Evolutionary conservation across 2,329 filamentous ascomycete species (phyloP), one percentile per base, ranked within the genome.

Genomic region (Exophiala sideris): DNA sequence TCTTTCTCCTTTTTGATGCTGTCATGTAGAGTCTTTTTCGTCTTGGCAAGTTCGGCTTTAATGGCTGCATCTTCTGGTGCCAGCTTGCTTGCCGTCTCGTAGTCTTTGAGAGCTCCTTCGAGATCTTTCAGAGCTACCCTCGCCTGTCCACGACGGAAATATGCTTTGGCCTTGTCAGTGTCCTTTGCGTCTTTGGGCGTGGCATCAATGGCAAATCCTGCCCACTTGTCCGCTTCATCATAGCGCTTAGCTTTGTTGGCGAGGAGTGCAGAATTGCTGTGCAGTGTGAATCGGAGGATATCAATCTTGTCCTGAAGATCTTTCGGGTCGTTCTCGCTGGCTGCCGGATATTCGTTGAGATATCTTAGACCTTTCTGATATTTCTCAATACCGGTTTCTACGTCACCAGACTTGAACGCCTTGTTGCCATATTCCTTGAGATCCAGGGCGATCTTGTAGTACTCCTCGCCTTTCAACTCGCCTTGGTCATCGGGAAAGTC

Each of bases 291-390:
- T 63, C 91, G 89, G 51, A 97, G 80, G 35, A 85, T 76, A 54
- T 83, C 81, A 57, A 96, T 79, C 60, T 86, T 79, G 20, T 76
- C 71, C 65, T 84, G 85, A 36, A 87, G 81, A 35, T 87, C 85
- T 42, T 81, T 76, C 3, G 87, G 79, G 63, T 92, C 89, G 42
- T 83, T 79, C 39, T 94, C 88, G 20, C 75, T 71, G 1, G 78
- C 73, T 10, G 88, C 84, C 1, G 88, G 87, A 67, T 91, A 89
- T 71, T 95, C 89, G 71, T 92, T 89, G 57, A 96, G 77, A 71
- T 96, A 96, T 65, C 91, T 85, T 57, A 96, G 74, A 14, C 85
- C 91, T 77, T 99, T 99, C 71, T 95, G 85, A 76, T 99, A 99
- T 76, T 99, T 99, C 57, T 87, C 85, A 21, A 97, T 78, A 1